A percentile compares a stretch with the other conserved stretches of the same genome.
Conservation (phyloP, 441 rosid genomes). For the Gossypium schwendimanii region DNA sequence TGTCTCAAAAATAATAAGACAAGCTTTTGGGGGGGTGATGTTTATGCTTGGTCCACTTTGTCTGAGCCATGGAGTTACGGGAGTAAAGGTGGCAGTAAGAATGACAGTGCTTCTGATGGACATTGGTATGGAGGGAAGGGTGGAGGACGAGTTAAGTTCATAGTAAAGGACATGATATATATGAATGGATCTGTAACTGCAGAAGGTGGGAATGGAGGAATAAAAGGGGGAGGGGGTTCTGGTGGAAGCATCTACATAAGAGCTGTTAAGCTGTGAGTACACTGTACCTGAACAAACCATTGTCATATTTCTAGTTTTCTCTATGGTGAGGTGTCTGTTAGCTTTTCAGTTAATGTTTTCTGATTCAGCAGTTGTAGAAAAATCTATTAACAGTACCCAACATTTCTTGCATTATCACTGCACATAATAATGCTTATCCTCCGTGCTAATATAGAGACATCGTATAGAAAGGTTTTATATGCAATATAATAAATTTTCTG, state of each 20-base stretch:
- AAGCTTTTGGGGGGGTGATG: constrained; percentile 93
- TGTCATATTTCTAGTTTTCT: constrained; percentile 9
- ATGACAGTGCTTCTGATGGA: constrained; percentile 45
- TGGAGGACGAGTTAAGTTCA: constrained; percentile 77
- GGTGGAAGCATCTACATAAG: constrained; percentile 81
- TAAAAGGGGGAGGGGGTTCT: constrained; percentile 86
- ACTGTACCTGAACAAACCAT: constrained; percentile 6
- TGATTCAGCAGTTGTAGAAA: not conserved
- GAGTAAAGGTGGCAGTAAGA: constrained; percentile 81
- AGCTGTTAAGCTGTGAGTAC: constrained; percentile 77
- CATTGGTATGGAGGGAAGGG: constrained; percentile 69
- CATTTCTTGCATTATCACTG: not conserved
- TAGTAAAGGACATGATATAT: constrained; percentile 52
- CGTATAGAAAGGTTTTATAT: not conserved
- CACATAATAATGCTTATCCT: not conserved
- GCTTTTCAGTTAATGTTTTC: not conserved
- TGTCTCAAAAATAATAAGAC: constrained; percentile 55
- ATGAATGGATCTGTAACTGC: constrained; percentile 74
- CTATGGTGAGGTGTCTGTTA: not conserved
- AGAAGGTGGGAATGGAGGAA: constrained; percentile 82
- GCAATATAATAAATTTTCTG: not conserved
- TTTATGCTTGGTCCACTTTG: constrained; percentile 87
- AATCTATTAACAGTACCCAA: not conserved
- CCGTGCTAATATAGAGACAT: not conserved
- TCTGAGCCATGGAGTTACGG: constrained; percentile 93